Evolutionary conservation across 2,329 filamentous ascomycete species (phyloP).

Genomic region (Xylariaceae sp.): DNA sequence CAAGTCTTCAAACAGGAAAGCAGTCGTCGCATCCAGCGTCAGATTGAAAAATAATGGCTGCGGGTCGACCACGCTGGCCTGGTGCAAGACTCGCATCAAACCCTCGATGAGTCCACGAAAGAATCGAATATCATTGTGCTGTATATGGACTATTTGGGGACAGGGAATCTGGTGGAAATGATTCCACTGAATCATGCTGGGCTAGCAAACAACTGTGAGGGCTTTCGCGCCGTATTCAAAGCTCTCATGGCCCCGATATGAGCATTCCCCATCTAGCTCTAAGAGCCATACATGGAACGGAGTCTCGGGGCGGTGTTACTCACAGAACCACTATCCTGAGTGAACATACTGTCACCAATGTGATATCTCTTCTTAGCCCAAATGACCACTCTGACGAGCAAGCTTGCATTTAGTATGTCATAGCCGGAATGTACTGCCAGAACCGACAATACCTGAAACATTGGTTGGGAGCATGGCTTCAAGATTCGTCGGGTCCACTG

Average conservation of each 20-base stretch:
- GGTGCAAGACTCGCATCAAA: constrained; percentile 12
- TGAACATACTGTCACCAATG: constrained; percentile 33
- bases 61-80: constrained; percentile 15
- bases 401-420: neutral
- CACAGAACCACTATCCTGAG: constrained; percentile 25
- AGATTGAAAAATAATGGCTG: constrained; percentile 22
- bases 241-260: too few species aligned
- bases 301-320: constrained; percentile 1
- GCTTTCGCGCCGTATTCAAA: too few species aligned
- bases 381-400: constrained; percentile 19
- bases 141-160: constrained; percentile 25
- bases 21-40: constrained; percentile 23
- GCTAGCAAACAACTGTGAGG: too few species aligned
- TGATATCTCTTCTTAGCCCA: constrained; percentile 19
- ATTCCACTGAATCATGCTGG: constrained; percentile 23
- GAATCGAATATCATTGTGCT: constrained; percentile 18
- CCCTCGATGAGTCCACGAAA: constrained; percentile 17
- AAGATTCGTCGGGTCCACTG: constrained; percentile 20
- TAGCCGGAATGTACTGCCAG: neutral
- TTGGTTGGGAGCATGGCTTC: constrained; percentile 17
- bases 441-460: constrained; percentile 10
- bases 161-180: constrained; percentile 29
- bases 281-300: neutral
- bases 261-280: too few species aligned
- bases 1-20: constrained; percentile 24